A percentile compares a stretch with the other conserved stretches of the same genome.
Evolutionary conservation across 257 asterid species (phyloP).

Genomic region (Solanum lycopersicoides): DNA sequence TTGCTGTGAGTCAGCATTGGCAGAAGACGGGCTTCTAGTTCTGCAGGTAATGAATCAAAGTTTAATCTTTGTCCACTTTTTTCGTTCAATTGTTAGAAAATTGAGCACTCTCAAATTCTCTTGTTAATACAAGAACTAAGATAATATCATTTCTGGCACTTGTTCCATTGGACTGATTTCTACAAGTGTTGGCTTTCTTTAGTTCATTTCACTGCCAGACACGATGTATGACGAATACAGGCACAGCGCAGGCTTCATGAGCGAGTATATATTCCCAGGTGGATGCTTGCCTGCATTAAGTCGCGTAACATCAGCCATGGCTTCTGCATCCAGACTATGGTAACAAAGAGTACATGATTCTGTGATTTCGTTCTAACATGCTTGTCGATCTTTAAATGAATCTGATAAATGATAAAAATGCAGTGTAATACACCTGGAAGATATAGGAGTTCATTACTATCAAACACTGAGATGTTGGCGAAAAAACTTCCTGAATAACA

Average conservation of each 20-base stretch:
- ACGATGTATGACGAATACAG: slow-evolving; percentile 54
- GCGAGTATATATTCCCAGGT: slow-evolving; percentile 43
- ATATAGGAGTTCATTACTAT: slow-evolving; percentile 24
- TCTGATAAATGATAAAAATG: slow-evolving; percentile 5
- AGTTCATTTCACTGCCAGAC: slow-evolving; percentile 75
- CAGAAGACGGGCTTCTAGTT: slow-evolving; percentile 62
- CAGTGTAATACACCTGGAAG: background rate
- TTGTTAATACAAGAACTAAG: no score
- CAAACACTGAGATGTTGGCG: slow-evolving; percentile 82
- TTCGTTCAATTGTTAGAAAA: no score
- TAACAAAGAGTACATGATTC: background rate
- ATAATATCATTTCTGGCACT: no score
- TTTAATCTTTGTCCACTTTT: no score
- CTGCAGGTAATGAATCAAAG: slow-evolving; percentile 46
- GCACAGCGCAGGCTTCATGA: slow-evolving; percentile 61
- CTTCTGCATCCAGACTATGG: slow-evolving; percentile 45
- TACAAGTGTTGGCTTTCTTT: background rate
- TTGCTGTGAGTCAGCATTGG: slow-evolving; percentile 51
- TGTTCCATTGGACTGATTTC: no score
- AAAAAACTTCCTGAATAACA: slow-evolving; percentile 18
- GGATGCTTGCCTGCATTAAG: slow-evolving; percentile 34
- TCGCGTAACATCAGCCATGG: slow-evolving; percentile 59
- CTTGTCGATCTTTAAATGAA: background rate
- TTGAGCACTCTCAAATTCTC: no score
- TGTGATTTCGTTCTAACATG: no score